These are phyloP conservation scores for Phytophthora syringae DNA, from an alignment of 352 stramenopile genomes.

Conservation along the genomic window DNA sequence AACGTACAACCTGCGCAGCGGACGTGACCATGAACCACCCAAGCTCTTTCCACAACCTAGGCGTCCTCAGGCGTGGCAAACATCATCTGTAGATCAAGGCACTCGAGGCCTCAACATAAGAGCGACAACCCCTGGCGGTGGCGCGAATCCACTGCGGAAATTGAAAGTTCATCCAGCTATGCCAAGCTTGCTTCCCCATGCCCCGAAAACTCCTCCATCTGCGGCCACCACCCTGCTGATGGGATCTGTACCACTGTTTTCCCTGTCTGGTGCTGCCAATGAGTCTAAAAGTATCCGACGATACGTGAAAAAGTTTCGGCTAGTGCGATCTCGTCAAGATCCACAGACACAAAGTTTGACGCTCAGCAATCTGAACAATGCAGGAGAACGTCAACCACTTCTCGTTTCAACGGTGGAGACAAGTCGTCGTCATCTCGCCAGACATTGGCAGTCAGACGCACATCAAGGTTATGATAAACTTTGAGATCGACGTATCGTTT, in stretches of 20 bases:
- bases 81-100: neutral
- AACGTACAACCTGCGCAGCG: neutral
- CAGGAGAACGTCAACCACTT: constrained; percentile 8
- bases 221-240: constrained; percentile 21
- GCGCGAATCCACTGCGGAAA: constrained; percentile 20
- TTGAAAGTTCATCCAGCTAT: constrained; percentile 26
- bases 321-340: neutral
- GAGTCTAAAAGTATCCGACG: constrained; percentile 6
- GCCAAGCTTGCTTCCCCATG: constrained; percentile 4
- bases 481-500: neutral
- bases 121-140: constrained; percentile 9
- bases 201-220: constrained; percentile 24
- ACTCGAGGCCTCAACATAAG: neutral
- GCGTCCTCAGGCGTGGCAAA: constrained; percentile 20
- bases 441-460: constrained; percentile 1
- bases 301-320: constrained; percentile 3
- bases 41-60: constrained; percentile 14
- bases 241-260: constrained; percentile 7
- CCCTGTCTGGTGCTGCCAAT: neutral
- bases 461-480: constrained; percentile 10
- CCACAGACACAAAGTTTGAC: constrained; percentile 6
- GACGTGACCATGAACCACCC: neutral
- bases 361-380: constrained; percentile 24
- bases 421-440: constrained; percentile 4
- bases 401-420: constrained; percentile 3